phyloP scores from a whole-genome alignment of 2,329 filamentous ascomycete species.

The Corinectria fuckeliana region DNA sequence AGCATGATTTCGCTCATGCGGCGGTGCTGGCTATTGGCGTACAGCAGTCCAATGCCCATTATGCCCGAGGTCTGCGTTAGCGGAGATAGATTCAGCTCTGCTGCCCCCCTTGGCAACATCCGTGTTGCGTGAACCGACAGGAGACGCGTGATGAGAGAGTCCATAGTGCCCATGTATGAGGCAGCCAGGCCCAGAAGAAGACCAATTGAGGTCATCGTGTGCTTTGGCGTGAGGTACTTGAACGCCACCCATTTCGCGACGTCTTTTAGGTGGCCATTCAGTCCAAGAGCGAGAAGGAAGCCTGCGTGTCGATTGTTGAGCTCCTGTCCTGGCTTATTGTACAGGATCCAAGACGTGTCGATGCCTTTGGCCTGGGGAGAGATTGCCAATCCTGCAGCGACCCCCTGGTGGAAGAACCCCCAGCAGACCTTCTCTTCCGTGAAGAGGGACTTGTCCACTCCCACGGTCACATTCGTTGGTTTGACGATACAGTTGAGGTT shows the following conservation, averaged over 20 bases:
- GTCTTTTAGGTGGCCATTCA: conserved; percentile 93
- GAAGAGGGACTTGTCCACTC: conserved; percentile 86
- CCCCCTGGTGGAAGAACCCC: conserved; percentile 98
- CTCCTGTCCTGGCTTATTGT: conserved; percentile 89
- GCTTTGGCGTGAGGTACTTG: conserved; percentile 98
- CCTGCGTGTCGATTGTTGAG: conserved; percentile 96
- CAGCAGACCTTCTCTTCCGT: conserved; percentile 97
- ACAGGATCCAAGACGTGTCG: conserved; percentile 98
- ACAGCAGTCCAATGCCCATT: conserved; percentile 94
- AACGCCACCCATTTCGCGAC: conserved; percentile 98
- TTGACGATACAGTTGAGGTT: conserved; percentile 91
- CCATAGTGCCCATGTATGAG: conserved; percentile 96
- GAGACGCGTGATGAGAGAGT: conserved; percentile 89
- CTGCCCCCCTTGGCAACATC: conserved; percentile 90
- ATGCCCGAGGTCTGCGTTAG: conserved; percentile 94
- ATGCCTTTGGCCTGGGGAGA: conserved; percentile 90
- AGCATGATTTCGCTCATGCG: conserved; percentile 99
- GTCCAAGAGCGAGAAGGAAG: conserved; percentile 85
- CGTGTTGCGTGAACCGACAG: conserved; percentile 95
- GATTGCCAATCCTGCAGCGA: conserved; percentile 90
- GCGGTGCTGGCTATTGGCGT: conserved; percentile 93
- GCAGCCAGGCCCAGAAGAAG: conserved; percentile 90
- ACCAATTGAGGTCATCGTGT: conserved; percentile 98
- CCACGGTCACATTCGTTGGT: conserved; percentile 88
- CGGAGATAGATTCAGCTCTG: conserved; percentile 91